phyloP scores from a whole-genome alignment of 768 basidiomycete genomes.

The Roridomyces roridus region DNA sequence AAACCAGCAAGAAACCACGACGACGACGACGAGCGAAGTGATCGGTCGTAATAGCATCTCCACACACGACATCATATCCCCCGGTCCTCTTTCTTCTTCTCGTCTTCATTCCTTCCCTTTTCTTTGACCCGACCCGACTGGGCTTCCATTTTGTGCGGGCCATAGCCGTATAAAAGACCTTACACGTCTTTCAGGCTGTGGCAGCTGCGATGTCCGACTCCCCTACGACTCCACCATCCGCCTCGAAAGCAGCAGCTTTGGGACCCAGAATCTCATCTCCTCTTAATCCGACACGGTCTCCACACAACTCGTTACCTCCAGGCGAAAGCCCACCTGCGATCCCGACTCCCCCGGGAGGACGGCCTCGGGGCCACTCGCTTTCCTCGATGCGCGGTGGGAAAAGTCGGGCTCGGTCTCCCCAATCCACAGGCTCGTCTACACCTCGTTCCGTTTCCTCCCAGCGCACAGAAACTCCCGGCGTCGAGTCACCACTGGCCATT shows the following conservation, averaged over 20 bases:
- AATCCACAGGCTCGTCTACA: conserved; percentile 4
- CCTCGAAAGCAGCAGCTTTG: conserved; percentile 14
- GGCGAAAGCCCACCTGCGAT: conserved; percentile 14
- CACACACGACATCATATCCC: no score
- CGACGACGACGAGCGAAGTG: no score
- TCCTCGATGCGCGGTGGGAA: conserved; percentile 4
- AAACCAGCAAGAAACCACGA: no score
- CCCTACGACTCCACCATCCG: neutral
- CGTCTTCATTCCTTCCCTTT: no score
- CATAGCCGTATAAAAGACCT: no score
- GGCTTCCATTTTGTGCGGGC: no score
- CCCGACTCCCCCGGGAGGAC: conserved; percentile 6
- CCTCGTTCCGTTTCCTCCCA: conserved; percentile 15
- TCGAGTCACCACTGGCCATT: neutral
- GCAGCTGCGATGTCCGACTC: no score
- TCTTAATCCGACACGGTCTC: conserved; percentile 18
- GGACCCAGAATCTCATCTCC: conserved; percentile 20
- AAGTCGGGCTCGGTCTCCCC: neutral
- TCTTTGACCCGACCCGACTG: no score
- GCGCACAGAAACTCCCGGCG: neutral
- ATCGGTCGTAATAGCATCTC: no score
- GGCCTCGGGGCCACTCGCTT: conserved; percentile 20
- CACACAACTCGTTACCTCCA: conserved; percentile 13
- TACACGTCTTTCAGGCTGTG: no score
- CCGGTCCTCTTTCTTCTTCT: no score